Base-by-base conservation (phyloP, 805 yeast genomes). In the Jamesozyma jinghongensis region DNA sequence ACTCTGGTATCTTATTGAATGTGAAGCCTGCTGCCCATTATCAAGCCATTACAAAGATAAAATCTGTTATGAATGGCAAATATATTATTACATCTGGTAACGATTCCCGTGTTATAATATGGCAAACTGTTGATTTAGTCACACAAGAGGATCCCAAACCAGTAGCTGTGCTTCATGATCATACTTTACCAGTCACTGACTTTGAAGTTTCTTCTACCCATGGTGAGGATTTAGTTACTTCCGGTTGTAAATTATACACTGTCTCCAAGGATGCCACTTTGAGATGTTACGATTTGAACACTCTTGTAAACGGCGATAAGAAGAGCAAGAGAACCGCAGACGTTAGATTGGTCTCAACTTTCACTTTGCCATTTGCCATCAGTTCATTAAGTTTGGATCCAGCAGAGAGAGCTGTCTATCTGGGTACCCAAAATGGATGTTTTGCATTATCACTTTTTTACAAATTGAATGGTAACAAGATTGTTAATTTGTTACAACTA, bases 1-100 rank as follows among this genome's bases (percentile, higher is more conserved):
- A 70, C 8, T 81, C 92, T 2, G 97, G 97, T 0, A 62, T 75
- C 19, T 67, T 92, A 36, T 54, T 88, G 19, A 68, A 74, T 36
- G 94, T 77, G 3, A 77, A 76, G 53, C 88, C 84, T 38, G 52
- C 58, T 53, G 80, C 85, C 1, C 97, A 90, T 63, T 90, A 85
- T 59, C 97, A 90, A 62, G 68, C 71, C 5, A 72, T 86, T 6
- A 71, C 80, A 0, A 70, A 68, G 26, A 57, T 90, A 28, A 70
- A 68, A 47, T 76, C 83, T 51, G 65, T 83, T 1, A 47, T 63
- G 11, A 83, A 86, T 54, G 81, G 81, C 1, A 73, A 78, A 18
- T 79, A 74, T 42, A 56, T 90, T 33, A 71, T 83, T 5, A 74
- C 88, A 4, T 85, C 81, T n/a, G 85, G 94, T 49, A 70, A 69